These are phyloP conservation scores for Tricholoma terreum DNA, from an alignment of 768 basidiomycete species.

Conservation along the genomic window DNA sequence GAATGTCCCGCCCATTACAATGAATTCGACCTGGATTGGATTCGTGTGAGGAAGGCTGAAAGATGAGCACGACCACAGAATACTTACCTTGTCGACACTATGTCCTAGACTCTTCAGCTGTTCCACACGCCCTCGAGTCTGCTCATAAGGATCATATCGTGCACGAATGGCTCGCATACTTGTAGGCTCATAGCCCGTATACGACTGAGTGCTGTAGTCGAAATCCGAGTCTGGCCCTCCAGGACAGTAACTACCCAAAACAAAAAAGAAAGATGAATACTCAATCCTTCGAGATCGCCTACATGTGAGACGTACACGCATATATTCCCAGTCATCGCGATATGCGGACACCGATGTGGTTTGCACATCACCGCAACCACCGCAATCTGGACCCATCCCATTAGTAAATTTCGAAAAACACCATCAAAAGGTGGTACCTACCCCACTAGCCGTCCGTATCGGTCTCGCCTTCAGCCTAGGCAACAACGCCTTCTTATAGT, in stretches of 20 bases:
- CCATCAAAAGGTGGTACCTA: conserved; percentile 36
- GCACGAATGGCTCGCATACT: conserved; percentile 99
- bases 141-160: conserved; percentile 93
- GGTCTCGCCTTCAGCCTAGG: conserved; percentile 92
- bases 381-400: conserved; percentile 62
- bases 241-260: conserved; percentile 76
- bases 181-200: conserved; percentile 94
- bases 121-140: conserved; percentile 92
- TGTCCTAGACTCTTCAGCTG: conserved; percentile 96
- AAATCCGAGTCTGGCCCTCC: conserved; percentile 99
- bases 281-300: neutral
- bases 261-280: neutral
- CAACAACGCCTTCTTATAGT: conserved; percentile 88
- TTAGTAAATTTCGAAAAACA: neutral
- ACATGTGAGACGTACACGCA: conserved; percentile 70
- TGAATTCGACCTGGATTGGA: conserved; percentile 69
- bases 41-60: neutral
- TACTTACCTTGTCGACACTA: conserved; percentile 87
- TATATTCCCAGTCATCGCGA: conserved; percentile 99
- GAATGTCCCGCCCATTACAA: conserved; percentile 98
- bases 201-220: conserved; percentile 97
- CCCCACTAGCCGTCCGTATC: conserved; percentile 94
- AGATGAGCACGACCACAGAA: neutral
- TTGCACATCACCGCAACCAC: conserved; percentile 99
- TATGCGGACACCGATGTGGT: conserved; percentile 98